A percentile compares a stretch with the other conserved stretches of the same genome.
These are phyloP conservation scores for Xanthoconium separans DNA, from an alignment of 1,284 basidiomycete genomes.

Conservation along the genomic window DNA sequence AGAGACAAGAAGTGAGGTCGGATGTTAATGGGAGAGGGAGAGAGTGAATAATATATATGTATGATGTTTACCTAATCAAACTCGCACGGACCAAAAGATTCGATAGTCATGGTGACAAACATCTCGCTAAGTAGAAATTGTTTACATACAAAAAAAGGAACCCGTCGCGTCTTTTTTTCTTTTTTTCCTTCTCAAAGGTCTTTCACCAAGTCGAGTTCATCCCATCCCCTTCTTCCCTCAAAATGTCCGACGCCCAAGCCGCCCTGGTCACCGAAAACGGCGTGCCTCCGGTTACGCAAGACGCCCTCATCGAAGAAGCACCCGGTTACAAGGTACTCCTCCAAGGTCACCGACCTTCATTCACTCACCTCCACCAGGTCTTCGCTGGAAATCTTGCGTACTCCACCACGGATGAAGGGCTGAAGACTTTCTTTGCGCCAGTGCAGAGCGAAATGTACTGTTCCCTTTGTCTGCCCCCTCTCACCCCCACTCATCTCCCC, in stretches of 20 bases:
- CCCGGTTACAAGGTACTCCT: slow-evolving; percentile 69
- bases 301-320: slow-evolving; percentile 61
- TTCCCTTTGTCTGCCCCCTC: slow-evolving; percentile 11
- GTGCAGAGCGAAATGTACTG: slow-evolving; percentile 80
- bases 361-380: slow-evolving; percentile 49
- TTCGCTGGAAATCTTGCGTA: slow-evolving; percentile 89
- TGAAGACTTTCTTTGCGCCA: slow-evolving; percentile 84
- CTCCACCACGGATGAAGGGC: slow-evolving; percentile 85
- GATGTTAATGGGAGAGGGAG: neutral
- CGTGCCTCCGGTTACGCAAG: slow-evolving; percentile 74
- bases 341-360: too few relatives aligned
- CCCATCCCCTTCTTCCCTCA: slow-evolving; percentile 32
- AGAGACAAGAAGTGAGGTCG: neutral
- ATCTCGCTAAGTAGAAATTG: too few relatives aligned
- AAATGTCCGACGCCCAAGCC: slow-evolving; percentile 85
- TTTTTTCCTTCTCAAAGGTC: slow-evolving; percentile 29
- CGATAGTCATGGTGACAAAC: too few relatives aligned
- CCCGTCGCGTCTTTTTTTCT: slow-evolving; percentile 35
- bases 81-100: slow-evolving; percentile 2
- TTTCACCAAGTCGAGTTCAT: slow-evolving; percentile 38
- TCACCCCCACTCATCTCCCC: slow-evolving; percentile 20
- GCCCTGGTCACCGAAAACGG: slow-evolving; percentile 75
- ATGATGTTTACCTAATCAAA: too few relatives aligned
- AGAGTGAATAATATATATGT: too few relatives aligned
- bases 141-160: slow-evolving; percentile 25